Conservation (phyloP, 2,329 filamentous ascomycete species). For the Aspergillus alliaceus region DNA sequence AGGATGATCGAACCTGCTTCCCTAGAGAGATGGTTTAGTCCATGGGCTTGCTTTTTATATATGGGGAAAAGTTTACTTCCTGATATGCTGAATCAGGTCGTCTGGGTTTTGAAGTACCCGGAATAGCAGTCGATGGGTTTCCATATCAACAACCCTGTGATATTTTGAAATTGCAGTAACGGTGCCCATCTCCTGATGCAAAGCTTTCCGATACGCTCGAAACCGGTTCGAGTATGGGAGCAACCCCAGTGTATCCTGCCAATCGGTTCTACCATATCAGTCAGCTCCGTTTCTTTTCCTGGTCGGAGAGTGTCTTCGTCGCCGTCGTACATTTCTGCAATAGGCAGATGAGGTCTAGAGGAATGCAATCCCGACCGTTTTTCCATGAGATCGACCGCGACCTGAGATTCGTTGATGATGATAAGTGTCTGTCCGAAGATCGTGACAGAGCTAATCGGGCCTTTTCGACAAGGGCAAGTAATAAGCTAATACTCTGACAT, state of each 20-base stretch:
- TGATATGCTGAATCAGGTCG: not conserved
- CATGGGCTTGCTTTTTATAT: not conserved
- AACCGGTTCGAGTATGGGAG: not conserved
- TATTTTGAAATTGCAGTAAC: not conserved
- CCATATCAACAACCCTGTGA: not conserved
- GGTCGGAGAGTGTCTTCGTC: no score
- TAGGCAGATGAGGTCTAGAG: slow-evolving; percentile 1
- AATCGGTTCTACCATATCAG: not conserved
- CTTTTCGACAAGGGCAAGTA: not conserved
- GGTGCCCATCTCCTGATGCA: not conserved
- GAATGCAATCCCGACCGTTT: slow-evolving; percentile 26
- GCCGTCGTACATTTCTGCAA: not conserved
- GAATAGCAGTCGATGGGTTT: not conserved
- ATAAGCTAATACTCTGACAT: no score
- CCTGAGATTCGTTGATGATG: slow-evolving; percentile 30
- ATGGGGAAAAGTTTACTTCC: not conserved
- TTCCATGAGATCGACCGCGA: slow-evolving; percentile 31
- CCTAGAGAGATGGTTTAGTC: not conserved
- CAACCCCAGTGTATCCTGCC: not conserved
- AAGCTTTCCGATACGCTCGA: not conserved
- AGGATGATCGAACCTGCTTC: not conserved
- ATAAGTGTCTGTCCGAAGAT: slow-evolving; percentile 32
- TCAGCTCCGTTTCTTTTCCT: not conserved
- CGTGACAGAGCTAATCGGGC: slow-evolving; percentile 34
- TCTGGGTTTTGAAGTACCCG: not conserved